A percentile compares a stretch with the other conserved stretches of the same genome.
These are phyloP conservation scores for Bidens hawaiensis DNA, from an alignment of 140 eudicot genomes.

Conservation along the genomic window DNA sequence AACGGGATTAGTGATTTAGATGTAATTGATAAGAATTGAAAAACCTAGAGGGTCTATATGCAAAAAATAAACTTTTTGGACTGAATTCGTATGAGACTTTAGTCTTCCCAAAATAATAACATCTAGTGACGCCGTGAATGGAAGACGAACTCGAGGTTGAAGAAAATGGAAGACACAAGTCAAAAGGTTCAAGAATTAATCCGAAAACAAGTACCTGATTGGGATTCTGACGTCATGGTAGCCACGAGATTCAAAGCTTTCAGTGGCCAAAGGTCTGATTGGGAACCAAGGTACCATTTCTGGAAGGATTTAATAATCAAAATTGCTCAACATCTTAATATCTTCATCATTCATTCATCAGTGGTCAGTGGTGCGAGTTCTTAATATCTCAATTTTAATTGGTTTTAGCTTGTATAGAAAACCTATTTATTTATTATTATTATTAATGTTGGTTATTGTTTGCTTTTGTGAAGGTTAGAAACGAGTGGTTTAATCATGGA, in stretches of 20 bases:
- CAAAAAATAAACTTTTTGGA: too few species aligned
- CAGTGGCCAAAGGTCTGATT: conserved; percentile 84
- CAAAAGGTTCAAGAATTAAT: conserved; percentile 30
- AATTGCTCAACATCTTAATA: conserved; percentile 47
- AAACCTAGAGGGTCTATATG: too few species aligned
- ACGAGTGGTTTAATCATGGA: conserved; percentile 69
- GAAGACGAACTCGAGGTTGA: background rate
- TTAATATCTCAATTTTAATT: conserved; percentile 7
- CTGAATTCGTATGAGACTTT: too few species aligned
- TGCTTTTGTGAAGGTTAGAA: conserved; percentile 30
- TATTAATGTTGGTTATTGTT: too few species aligned
- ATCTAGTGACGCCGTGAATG: too few species aligned
- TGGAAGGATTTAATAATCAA: conserved; percentile 77
- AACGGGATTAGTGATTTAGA: too few species aligned
- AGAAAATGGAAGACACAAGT: conserved; percentile 17
- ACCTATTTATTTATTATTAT: too few species aligned
- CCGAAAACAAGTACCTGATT: conserved; percentile 35
- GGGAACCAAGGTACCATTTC: conserved; percentile 64
- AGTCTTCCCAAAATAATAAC: too few species aligned
- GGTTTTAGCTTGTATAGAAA: too few species aligned
- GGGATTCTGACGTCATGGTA: conserved; percentile 65
- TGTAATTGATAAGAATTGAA: too few species aligned
- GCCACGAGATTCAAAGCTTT: conserved; percentile 68
- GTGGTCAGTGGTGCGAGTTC: conserved; percentile 32
- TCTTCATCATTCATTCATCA: conserved; percentile 54